These are phyloP conservation scores for Eucalyptus camaldulensis DNA, from an alignment of 345 rosid genomes.

Conservation along the genomic window DNA sequence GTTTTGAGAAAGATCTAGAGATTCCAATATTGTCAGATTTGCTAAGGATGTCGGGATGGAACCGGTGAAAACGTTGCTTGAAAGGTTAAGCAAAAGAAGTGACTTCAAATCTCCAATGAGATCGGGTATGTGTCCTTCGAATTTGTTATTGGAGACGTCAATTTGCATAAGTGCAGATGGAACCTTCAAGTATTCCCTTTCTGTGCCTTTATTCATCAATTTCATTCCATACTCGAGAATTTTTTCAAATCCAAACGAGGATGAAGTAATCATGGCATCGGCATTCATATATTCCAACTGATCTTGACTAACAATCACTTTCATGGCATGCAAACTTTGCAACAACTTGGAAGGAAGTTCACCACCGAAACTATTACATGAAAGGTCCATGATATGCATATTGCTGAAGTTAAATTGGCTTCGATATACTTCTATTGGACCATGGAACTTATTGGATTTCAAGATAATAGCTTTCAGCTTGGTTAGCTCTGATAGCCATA, in stretches of 20 bases:
- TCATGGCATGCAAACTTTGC: neutral
- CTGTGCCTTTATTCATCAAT: neutral
- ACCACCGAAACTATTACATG: neutral
- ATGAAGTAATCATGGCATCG: too few species aligned
- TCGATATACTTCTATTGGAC: neutral
- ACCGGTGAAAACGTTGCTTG: neutral
- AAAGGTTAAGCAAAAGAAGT: neutral
- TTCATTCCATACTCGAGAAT: neutral
- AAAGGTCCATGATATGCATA: neutral
- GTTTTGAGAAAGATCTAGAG: neutral
- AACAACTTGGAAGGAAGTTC: neutral
- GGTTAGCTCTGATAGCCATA: neutral
- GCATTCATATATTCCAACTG: neutral
- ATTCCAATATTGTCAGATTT: neutral
- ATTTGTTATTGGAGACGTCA: neutral
- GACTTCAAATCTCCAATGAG: neutral
- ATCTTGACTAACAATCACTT: fast-evolving
- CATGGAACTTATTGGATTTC: neutral
- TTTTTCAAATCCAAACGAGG: too few species aligned
- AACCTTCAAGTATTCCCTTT: neutral
- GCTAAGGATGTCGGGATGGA: neutral
- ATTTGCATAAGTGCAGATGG: neutral
- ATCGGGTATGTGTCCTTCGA: fast-evolving
- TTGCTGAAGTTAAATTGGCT: neutral
- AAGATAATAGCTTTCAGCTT: neutral